Evolutionary conservation across 2,329 filamentous ascomycete genomes (phyloP).

Genomic region (Cytospora schulzeri): DNA sequence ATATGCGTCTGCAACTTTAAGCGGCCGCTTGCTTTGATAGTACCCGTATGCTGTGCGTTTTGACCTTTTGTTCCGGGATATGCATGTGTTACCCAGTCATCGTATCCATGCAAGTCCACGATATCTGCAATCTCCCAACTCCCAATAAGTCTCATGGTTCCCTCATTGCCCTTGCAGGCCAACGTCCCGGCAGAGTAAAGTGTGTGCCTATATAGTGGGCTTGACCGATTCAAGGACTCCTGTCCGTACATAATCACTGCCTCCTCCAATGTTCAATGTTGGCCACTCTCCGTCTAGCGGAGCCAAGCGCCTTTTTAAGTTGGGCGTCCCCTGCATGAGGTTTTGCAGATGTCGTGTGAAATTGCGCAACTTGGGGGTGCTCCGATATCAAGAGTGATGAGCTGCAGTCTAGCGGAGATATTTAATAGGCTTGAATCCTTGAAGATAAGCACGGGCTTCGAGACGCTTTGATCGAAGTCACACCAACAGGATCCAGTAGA

Average conservation of each 20-base stretch:
- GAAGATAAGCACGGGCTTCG: slow-evolving; percentile 13
- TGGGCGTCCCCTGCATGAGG: not conserved
- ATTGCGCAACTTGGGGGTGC: slow-evolving; percentile 7
- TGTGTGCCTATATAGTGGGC: not conserved
- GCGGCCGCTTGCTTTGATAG: not conserved
- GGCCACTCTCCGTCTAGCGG: not conserved
- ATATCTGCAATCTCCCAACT: slow-evolving; percentile 12
- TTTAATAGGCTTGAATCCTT: slow-evolving; percentile 8
- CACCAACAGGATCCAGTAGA: slow-evolving; percentile 15
- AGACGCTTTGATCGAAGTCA: not conserved
- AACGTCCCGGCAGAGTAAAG: not conserved
- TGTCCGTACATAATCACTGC: not conserved
- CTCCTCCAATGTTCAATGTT: no score
- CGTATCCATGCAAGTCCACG: slow-evolving; percentile 1
- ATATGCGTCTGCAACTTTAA: no score
- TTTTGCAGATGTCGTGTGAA: not conserved
- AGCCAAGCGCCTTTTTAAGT: not conserved
- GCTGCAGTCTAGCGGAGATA: not conserved
- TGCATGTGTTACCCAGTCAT: not conserved
- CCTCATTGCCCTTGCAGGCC: not conserved
- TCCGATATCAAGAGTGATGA: not conserved
- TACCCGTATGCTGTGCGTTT: not conserved
- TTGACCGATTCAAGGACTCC: not conserved
- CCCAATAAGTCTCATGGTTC: not conserved
- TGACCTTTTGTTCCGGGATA: not conserved